A percentile compares a stretch with the other conserved stretches of the same genome.
Conservation (phyloP, 371 early-diverging fungal species). For the Mortierella sp. region DNA sequence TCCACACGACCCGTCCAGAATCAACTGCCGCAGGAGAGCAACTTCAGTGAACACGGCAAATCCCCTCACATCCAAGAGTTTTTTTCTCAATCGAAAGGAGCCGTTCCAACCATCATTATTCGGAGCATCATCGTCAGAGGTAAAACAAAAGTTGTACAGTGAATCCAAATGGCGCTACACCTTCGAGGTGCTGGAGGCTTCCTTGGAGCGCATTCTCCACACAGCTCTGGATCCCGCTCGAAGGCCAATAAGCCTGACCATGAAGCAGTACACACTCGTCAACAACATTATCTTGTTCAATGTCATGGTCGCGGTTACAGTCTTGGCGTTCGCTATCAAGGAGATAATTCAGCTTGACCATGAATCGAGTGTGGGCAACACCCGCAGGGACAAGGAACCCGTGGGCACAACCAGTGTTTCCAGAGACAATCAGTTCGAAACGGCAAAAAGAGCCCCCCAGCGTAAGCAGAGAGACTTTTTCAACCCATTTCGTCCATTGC, state of each 20-base stretch:
- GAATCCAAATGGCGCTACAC: constrained; percentile 77
- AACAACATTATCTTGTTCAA: constrained; percentile 61
- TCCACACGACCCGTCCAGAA: too few relatives aligned
- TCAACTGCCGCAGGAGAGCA: constrained; percentile 5
- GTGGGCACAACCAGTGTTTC: too few relatives aligned
- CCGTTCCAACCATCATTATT: constrained; percentile 78
- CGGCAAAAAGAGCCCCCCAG: too few relatives aligned
- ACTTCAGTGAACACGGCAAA: background rate
- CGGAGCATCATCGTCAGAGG: constrained; percentile 59
- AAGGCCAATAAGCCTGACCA: constrained; percentile 77
- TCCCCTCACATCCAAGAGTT: constrained; percentile 25
- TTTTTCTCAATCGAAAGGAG: constrained; percentile 59
- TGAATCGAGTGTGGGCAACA: constrained; percentile 65
- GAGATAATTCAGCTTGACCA: constrained; percentile 54
- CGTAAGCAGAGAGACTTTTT: too few relatives aligned
- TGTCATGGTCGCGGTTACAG: constrained; percentile 56
- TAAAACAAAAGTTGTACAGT: constrained; percentile 60
- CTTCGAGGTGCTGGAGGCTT: constrained; percentile 83
- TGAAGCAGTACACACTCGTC: constrained; percentile 67
- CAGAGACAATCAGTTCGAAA: too few relatives aligned
- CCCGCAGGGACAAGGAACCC: too few relatives aligned
- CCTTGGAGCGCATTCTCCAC: constrained; percentile 74
- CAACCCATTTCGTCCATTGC: constrained; percentile 51
- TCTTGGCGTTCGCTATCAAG: constrained; percentile 55
- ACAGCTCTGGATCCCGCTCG: constrained; percentile 70